Evolutionary conservation across 1,284 basidiomycete genomes (phyloP), one percentile per base, ranked within the genome.

Genomic region (Trichosporon coremiiforme): DNA sequence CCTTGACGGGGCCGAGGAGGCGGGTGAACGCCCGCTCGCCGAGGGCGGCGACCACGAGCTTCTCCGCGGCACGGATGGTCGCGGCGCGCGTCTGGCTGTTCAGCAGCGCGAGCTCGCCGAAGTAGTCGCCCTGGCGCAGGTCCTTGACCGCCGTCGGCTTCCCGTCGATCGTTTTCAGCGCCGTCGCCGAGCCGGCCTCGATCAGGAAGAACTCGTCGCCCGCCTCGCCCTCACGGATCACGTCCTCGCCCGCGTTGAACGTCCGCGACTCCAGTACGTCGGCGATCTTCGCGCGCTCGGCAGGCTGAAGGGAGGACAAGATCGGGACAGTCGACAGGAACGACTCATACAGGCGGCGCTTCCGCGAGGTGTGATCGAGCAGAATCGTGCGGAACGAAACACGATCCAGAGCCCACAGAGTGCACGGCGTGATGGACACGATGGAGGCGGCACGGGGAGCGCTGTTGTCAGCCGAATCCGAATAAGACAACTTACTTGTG

Each of bases 331-430:
- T 92, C 36, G 90, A 89, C 69, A 99, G 86, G 87, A 99, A 98
- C 55, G 90, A 88, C 82, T 99, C 95, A 82, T 98, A 98, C 90
- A 98, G 94, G 75, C 92, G 91, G 66, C 96, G 87, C 74, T 94
- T 90, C 71, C 92, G 87, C 75, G 94, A 91, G 45, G 93, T 93
- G 70, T 86, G 85, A 80, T 83, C 70, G 8, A 62, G 67, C 66
- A 99, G 91, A 83, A 99, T 98, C 20, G 94, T 96, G 53, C 96
- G 90, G 90, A 99, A 99, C 0, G 95, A 98, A 77, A 97, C 94
- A 67, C 96, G 91, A 85, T 99, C 96, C 70, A 99, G 86, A 6
- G 93, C 91, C 96, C 96, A 99, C 36, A 98, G 86, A 7, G 91
- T 94, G 66, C 92, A 95, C 0, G 88, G 85, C 68, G 92, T 90